A percentile compares a stretch with the other conserved stretches of the same genome.
Conservation (phyloP, 192 early-diverging fungal genomes). For the Umbelopsis sp. region DNA sequence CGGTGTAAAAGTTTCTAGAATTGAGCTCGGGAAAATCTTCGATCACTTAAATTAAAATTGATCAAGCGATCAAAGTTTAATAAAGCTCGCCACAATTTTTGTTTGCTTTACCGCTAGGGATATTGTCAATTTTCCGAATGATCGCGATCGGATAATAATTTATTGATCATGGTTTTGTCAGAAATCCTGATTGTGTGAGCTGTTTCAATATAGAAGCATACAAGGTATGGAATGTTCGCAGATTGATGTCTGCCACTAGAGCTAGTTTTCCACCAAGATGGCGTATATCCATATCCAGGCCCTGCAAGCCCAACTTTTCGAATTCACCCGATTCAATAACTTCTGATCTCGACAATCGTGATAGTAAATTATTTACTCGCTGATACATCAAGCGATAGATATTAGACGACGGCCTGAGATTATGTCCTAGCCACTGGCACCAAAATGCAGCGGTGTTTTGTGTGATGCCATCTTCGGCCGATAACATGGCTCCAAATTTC, state of each 20-base stretch:
- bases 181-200: not conserved
- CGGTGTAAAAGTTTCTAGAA: no score
- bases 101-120: no score
- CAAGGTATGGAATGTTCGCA: constrained; percentile 23
- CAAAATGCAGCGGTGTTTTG: constrained; percentile 18
- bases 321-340: not conserved
- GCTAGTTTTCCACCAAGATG: constrained; percentile 23
- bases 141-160: no score
- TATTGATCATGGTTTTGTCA: not conserved
- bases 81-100: no score
- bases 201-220: constrained; percentile 16
- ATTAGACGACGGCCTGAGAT: constrained; percentile 11
- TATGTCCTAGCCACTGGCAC: constrained; percentile 22
- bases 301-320: not conserved
- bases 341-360: not conserved
- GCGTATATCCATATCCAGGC: constrained; percentile 21
- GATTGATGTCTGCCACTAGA: constrained; percentile 24
- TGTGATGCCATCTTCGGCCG: not conserved
- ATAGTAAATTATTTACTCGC: constrained; percentile 14
- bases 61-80: no score
- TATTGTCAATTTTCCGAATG: no score
- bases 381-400: constrained; percentile 32
- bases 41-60: no score
- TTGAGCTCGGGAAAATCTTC: no score
- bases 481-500: not conserved